These are phyloP conservation scores for Trichoderma orchidacearum DNA, from an alignment of 495 filamentous ascomycete species.

Conservation along the genomic window DNA sequence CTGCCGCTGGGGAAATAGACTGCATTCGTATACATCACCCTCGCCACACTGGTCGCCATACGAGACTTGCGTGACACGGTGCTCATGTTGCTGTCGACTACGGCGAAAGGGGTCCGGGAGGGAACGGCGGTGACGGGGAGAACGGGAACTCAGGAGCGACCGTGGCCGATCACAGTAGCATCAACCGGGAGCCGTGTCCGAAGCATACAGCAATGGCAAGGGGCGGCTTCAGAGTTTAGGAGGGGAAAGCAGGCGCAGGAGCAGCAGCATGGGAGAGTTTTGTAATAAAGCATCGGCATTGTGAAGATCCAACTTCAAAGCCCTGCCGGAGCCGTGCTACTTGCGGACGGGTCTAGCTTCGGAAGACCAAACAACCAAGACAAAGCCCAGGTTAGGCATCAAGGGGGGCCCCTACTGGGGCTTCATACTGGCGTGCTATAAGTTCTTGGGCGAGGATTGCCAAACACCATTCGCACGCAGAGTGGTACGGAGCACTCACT, in stretches of 20 bases:
- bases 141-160: not conserved
- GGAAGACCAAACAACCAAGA: not conserved
- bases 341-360: not conserved
- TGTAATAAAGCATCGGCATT: not conserved
- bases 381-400: slow-evolving; percentile 1
- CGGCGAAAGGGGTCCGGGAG: not conserved
- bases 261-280: not conserved
- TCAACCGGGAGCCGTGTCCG: not conserved
- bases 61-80: slow-evolving; percentile 21
- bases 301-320: not conserved
- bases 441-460: not conserved
- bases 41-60: slow-evolving; percentile 21
- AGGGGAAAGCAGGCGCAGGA: not conserved
- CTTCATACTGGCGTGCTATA: not conserved
- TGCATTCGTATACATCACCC: slow-evolving; percentile 53
- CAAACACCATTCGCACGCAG: not conserved
- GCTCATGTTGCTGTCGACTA: slow-evolving; percentile 3
- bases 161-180: not conserved
- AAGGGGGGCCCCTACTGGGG: not conserved
- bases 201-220: not conserved
- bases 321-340: slow-evolving; percentile 1
- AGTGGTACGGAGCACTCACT: not conserved
- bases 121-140: slow-evolving; percentile 1
- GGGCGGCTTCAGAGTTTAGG: not conserved
- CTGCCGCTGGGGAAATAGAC: slow-evolving; percentile 87